These are phyloP conservation scores for Linnemannia elongata DNA, from an alignment of 192 early-diverging fungal genomes.

Conservation along the genomic window DNA sequence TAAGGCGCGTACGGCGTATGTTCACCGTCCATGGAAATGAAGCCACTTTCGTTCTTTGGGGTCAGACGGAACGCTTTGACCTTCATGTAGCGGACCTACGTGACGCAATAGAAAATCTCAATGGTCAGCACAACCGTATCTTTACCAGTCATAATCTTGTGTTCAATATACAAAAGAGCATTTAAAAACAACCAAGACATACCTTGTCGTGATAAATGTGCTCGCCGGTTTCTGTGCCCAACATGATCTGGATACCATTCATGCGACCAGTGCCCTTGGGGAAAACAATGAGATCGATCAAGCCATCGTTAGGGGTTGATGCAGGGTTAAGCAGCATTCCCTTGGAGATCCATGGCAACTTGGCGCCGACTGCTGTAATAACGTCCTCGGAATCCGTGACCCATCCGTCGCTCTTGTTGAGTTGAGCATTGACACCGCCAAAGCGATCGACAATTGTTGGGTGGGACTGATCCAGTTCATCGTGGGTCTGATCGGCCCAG, in stretches of 20 bases:
- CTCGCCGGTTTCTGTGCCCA: slow-evolving; percentile 59
- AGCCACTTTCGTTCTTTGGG: slow-evolving; percentile 54
- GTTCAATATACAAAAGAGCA: neutral
- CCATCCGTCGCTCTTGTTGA: slow-evolving; percentile 60
- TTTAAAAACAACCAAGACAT: slow-evolving; percentile 11
- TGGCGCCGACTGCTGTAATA: slow-evolving; percentile 60
- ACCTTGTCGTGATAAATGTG: slow-evolving; percentile 64
- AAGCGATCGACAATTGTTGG: slow-evolving; percentile 41
- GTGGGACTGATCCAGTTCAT: slow-evolving; percentile 36
- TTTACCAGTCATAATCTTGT: no score
- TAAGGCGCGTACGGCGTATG: slow-evolving; percentile 64
- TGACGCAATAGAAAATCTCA: neutral
- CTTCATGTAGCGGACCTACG: slow-evolving; percentile 70
- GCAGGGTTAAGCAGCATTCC: slow-evolving; percentile 62
- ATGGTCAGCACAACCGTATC: neutral
- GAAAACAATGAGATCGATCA: slow-evolving; percentile 62
- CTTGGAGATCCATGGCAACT: slow-evolving; percentile 64
- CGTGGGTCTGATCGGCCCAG: slow-evolving; percentile 40
- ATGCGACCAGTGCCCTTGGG: slow-evolving; percentile 42
- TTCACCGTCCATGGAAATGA: slow-evolving; percentile 71
- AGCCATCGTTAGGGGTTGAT: slow-evolving; percentile 67
- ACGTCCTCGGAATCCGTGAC: slow-evolving; percentile 58
- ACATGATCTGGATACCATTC: slow-evolving; percentile 53
- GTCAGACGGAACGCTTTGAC: slow-evolving; percentile 68
- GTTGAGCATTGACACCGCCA: slow-evolving; percentile 40